Conservation (phyloP, 768 basidiomycete species). For the Lepiota venenata region DNA sequence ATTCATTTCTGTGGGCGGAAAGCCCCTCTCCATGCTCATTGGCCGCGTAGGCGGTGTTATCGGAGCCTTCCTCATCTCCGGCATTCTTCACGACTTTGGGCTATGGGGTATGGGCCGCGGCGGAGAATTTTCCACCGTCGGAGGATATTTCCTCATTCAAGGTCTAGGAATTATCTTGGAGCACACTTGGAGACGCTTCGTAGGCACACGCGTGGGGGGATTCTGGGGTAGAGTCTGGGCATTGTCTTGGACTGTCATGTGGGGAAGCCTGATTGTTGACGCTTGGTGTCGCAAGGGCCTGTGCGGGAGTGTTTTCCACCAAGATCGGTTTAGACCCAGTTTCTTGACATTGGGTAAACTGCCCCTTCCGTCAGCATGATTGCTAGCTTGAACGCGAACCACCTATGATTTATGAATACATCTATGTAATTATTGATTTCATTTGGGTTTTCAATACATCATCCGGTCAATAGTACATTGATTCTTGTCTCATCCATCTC, state of each 20-base stretch:
- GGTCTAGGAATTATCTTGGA: conserved; percentile 53
- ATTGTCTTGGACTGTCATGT: conserved; percentile 39
- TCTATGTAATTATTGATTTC: not conserved
- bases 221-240: conserved; percentile 51
- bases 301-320: conserved; percentile 35
- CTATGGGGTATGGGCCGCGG: conserved; percentile 58
- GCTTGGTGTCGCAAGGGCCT: conserved; percentile 44
- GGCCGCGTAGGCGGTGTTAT: conserved; percentile 49
- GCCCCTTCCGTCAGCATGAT: conserved; percentile 7
- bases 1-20: conserved; percentile 51
- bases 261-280: conserved; percentile 48
- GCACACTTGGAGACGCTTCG: conserved; percentile 36
- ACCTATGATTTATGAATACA: not conserved
- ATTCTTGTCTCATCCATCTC: too few species aligned
- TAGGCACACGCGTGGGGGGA: conserved; percentile 47
- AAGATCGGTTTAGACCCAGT: conserved; percentile 31
- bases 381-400: not conserved
- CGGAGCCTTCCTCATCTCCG: conserved; percentile 59
- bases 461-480: too few species aligned
- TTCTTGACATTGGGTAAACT: conserved; percentile 21
- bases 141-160: conserved; percentile 56
- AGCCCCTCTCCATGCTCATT: conserved; percentile 36
- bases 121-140: conserved; percentile 36
- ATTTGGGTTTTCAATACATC: not conserved
- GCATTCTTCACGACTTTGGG: conserved; percentile 54